Conservation (phyloP, 31 red algal genomes). For the Endocladia muricata region DNA sequence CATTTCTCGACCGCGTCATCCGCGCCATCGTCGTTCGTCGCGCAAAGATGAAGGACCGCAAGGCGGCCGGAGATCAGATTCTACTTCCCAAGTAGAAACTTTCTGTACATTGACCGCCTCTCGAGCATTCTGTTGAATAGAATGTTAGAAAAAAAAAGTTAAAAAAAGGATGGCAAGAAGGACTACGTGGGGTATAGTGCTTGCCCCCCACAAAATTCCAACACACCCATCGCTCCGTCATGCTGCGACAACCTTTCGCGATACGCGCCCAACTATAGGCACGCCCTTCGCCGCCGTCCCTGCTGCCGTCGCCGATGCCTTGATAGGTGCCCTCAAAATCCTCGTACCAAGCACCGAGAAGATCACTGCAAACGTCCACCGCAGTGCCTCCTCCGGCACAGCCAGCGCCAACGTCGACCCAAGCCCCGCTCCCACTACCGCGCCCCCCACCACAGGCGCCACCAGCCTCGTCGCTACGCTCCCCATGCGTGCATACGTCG, state of each 20-base stretch:
- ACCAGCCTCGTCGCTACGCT: conserved; percentile 29
- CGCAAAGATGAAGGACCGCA: conserved; percentile 7
- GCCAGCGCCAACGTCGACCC: conserved; percentile 48
- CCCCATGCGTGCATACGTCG: conserved; percentile 63
- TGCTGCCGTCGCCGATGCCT: neutral
- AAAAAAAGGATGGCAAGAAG: too few relatives aligned
- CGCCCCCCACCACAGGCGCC: conserved; percentile 57
- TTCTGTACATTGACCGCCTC: too few relatives aligned
- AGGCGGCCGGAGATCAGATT: too few relatives aligned
- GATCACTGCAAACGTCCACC: conserved; percentile 58
- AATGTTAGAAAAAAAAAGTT: too few relatives aligned
- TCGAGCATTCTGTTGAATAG: too few relatives aligned
- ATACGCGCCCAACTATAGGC: too few relatives aligned
- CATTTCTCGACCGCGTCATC: conserved; percentile 18
- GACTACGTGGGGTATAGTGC: too few relatives aligned
- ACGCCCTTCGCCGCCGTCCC: neutral
- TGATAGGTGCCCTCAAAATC: conserved; percentile 36
- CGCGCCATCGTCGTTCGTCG: conserved; percentile 6
- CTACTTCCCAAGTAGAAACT: too few relatives aligned
- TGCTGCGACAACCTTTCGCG: too few relatives aligned
- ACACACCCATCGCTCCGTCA: too few relatives aligned
- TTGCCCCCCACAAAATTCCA: too few relatives aligned
- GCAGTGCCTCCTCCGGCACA: conserved; percentile 51
- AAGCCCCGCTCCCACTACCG: conserved; percentile 55
- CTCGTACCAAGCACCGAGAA: conserved; percentile 65